Evolutionary conservation across 2,329 filamentous ascomycete genomes (phyloP).

Genomic region (Lasiodiplodia sp.): DNA sequence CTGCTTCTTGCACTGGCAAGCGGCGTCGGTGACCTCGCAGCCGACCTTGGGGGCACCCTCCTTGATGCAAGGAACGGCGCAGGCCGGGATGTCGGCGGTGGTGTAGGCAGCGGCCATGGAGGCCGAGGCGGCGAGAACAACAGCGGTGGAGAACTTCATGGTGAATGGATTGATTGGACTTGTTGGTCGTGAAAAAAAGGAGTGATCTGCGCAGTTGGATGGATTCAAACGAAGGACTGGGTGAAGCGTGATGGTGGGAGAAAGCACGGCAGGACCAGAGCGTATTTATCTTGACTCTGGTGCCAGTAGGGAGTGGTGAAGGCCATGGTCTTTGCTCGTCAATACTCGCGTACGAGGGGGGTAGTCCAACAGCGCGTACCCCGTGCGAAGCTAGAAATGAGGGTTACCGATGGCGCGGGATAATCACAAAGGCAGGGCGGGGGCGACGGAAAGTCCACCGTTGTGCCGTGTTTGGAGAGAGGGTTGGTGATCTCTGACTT

Average conservation of each 20-base stretch:
- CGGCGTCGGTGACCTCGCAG: slow-evolving; percentile 56
- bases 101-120: slow-evolving; percentile 28
- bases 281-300: slow-evolving; percentile 6
- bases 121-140: slow-evolving; percentile 26
- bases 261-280: neutral
- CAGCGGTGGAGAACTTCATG: slow-evolving; percentile 22
- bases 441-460: neutral
- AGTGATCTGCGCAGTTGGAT: slow-evolving; percentile 7
- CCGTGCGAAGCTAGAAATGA: slow-evolving; percentile 16
- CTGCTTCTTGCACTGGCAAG: slow-evolving; percentile 61
- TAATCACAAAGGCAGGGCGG: slow-evolving; percentile 7
- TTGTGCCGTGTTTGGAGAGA: neutral
- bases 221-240: slow-evolving; percentile 13
- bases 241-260: neutral
- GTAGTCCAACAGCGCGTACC: neutral
- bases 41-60: slow-evolving; percentile 56
- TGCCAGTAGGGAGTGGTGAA: neutral
- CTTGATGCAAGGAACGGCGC: slow-evolving; percentile 55
- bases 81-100: slow-evolving; percentile 38
- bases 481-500: slow-evolving; percentile 2
- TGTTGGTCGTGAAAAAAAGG: neutral
- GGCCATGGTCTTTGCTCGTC: slow-evolving; percentile 4
- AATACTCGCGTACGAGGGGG: slow-evolving; percentile 9
- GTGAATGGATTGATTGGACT: slow-evolving; percentile 4
- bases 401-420: slow-evolving; percentile 16